A percentile compares a stretch with the other conserved stretches of the same genome.
These are phyloP conservation scores for Usnea hakonensis DNA, from an alignment of 495 filamentous ascomycete species.

Conservation along the genomic window DNA sequence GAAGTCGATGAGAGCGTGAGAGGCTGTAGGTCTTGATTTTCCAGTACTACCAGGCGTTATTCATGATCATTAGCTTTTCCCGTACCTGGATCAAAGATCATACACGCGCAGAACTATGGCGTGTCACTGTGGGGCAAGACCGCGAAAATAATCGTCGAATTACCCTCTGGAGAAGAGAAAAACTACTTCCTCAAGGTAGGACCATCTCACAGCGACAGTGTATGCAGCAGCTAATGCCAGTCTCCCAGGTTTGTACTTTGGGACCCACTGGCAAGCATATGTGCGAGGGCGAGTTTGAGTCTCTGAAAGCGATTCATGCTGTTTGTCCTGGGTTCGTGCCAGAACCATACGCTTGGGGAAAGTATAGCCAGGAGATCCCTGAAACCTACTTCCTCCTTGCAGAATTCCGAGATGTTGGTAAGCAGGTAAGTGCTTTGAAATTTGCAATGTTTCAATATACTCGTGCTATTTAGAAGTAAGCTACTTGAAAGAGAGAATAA, in stretches of 20 bases:
- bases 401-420: conserved; percentile 35
- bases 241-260: conserved; percentile 7
- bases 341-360: conserved; percentile 40
- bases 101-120: conserved; percentile 14
- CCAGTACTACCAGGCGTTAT: not conserved
- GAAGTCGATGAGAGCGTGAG: conserved; percentile 12
- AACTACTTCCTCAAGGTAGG: conserved; percentile 35
- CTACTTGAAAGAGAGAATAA: too few species aligned
- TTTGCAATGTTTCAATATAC: not conserved
- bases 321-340: conserved; percentile 38
- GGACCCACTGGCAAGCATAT: conserved; percentile 31
- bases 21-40: not conserved
- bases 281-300: conserved; percentile 40
- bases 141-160: conserved; percentile 27
- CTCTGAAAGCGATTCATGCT: conserved; percentile 36
- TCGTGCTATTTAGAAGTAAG: too few species aligned
- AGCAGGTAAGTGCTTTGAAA: conserved; percentile 19
- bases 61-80: conserved; percentile 4
- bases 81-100: conserved; percentile 4
- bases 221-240: not conserved
- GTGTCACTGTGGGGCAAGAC: conserved; percentile 28
- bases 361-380: conserved; percentile 26
- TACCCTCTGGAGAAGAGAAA: conserved; percentile 23
- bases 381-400: conserved; percentile 41
- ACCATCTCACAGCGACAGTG: not conserved